Evolutionary conservation across 768 basidiomycete species (phyloP).

Genomic region (Lactarius hatsudake): DNA sequence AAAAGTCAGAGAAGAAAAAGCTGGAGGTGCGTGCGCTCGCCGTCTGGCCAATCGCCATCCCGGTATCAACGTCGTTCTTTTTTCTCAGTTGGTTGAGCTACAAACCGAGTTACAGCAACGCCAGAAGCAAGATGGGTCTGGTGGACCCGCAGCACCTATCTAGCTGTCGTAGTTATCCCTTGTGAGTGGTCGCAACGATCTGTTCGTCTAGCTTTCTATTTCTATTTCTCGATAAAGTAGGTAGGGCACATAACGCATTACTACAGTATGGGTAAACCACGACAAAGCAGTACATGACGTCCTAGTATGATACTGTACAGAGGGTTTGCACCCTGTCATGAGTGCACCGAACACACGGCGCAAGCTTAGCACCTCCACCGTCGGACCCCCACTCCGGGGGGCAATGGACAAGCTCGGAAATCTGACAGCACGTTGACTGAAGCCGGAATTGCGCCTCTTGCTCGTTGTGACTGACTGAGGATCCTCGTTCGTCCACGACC

Average conservation of each 20-base stretch:
- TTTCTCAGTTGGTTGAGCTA: constrained; percentile 59
- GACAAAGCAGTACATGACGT: not conserved
- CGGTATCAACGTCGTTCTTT: not conserved
- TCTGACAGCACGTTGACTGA: not conserved
- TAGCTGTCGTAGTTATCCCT: not conserved
- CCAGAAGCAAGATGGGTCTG: constrained; percentile 35
- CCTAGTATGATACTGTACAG: not conserved
- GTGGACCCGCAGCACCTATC: constrained; percentile 13
- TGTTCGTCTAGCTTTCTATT: not conserved
- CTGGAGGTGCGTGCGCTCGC: constrained; percentile 54
- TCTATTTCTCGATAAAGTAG: not conserved
- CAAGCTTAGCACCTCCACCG: not conserved
- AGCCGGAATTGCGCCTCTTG: not conserved
- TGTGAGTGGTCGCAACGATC: not conserved
- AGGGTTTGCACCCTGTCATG: not conserved
- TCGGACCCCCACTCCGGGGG: too few species aligned
- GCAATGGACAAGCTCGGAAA: not conserved
- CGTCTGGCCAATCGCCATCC: not conserved
- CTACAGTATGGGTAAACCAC: not conserved
- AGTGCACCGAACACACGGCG: not conserved
- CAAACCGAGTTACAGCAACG: constrained; percentile 54
- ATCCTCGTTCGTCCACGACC: not conserved
- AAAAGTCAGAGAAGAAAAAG: constrained; percentile 79
- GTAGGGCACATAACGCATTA: not conserved
- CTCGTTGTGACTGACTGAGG: not conserved